Conservation (phyloP, 2,329 filamentous ascomycete species). For the Aureobasidium sp. region DNA sequence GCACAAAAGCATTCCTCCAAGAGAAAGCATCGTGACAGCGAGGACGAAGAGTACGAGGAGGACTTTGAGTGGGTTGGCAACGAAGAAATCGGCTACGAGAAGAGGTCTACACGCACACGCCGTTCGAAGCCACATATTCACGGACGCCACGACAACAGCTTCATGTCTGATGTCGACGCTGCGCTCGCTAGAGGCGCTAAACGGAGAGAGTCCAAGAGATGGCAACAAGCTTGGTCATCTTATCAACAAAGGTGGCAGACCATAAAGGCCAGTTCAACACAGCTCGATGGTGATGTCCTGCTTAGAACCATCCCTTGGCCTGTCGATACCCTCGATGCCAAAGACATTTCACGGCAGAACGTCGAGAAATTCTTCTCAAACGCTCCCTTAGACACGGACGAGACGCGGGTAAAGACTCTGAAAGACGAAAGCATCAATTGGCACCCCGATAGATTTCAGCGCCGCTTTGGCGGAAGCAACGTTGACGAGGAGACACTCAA, state of each 20-base stretch:
- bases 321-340: slow-evolving; percentile 52
- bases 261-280: slow-evolving; percentile 27
- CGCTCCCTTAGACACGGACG: slow-evolving; percentile 33
- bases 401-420: slow-evolving; percentile 45
- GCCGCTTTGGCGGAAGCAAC: slow-evolving; percentile 64
- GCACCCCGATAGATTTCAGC: slow-evolving; percentile 98
- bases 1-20: slow-evolving; percentile 39
- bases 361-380: slow-evolving; percentile 65
- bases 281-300: neutral
- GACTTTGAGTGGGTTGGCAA: slow-evolving; percentile 24
- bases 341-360: slow-evolving; percentile 51
- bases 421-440: slow-evolving; percentile 85
- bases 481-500: slow-evolving; percentile 67
- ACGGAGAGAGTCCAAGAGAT: slow-evolving; percentile 49
- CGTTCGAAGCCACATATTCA: slow-evolving; percentile 39
- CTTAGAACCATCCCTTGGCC: slow-evolving; percentile 60
- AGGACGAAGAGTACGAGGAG: slow-evolving; percentile 30
- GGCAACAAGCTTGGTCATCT: slow-evolving; percentile 54
- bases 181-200: slow-evolving; percentile 62
- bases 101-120: slow-evolving; percentile 44
- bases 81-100: slow-evolving; percentile 53
- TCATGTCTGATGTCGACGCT: slow-evolving; percentile 48
- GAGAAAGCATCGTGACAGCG: slow-evolving; percentile 29
- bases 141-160: slow-evolving; percentile 9
- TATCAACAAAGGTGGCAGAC: slow-evolving; percentile 61